Evolutionary conservation across 1,284 basidiomycete species (phyloP), one percentile per base, ranked within the genome.

Genomic region (Rhodotorula sp.): DNA sequence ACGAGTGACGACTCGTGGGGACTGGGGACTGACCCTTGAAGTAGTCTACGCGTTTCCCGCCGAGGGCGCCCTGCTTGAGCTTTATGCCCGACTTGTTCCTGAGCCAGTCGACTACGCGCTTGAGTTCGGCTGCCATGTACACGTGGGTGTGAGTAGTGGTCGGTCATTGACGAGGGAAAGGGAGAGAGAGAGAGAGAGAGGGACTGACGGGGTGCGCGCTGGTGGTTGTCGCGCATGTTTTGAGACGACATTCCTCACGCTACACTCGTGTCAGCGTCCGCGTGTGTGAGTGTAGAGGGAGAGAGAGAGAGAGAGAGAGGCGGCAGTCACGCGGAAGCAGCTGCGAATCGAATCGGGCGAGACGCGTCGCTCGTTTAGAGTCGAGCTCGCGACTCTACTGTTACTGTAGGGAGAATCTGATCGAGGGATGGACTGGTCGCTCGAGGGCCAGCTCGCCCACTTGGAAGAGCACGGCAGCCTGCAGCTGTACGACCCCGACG

Each of bases 41-140:
- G 84, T 98, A 98, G 82, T 98, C 95, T 68, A 95, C 85, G 60
- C 95, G 89, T 82, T 97, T 97, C 52, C 95, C 97, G 78, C 93
- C 93, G 79, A 98, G 83, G 12, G 94, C 89, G 52, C 95, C 95
- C 6, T 91, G 88, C 74, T 92, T 87, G 68, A 90, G 88, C 84
- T 97, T 97, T 79, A 97, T 89, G 19, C 92, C 92, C 43, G 93
- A 86, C 79, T 88, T 89, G 76, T 90, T 89, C 60, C 94, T 87
- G 60, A 97, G 84, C 79, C 92, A 97, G 76, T 91, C 86, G 67
- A 90, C 90, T 64, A 93, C 88, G 78, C 88, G 89, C 77, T 89
- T 66, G 57, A 73, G 38, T 31, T 78, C 69, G 55, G 75, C 78
- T 79, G 67, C 2, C 4, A 26, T 1, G 38, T 2, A 4, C 10